Evolutionary conservation across 805 yeast genomes (phyloP).

Genomic region (Lachancea sp.): DNA sequence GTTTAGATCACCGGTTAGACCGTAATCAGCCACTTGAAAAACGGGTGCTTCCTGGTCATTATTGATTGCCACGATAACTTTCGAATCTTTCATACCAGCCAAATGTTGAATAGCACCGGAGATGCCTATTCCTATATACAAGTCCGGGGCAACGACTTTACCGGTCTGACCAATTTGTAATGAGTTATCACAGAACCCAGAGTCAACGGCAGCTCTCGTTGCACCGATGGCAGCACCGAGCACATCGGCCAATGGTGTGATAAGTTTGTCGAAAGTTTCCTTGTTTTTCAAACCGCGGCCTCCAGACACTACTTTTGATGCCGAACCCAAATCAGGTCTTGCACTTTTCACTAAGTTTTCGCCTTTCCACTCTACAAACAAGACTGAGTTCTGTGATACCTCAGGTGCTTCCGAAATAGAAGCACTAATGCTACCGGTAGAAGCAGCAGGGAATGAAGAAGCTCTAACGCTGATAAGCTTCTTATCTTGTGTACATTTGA

Average conservation of each 20-base stretch:
- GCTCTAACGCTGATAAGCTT: conserved; percentile 75
- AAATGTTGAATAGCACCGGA: conserved; percentile 97
- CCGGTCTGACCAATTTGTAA: conserved; percentile 98
- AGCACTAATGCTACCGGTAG: conserved; percentile 34
- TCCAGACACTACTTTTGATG: conserved; percentile 77
- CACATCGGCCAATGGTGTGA: conserved; percentile 78
- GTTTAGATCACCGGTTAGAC: conserved; percentile 82
- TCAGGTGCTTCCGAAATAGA: conserved; percentile 35
- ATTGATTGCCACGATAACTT: conserved; percentile 88
- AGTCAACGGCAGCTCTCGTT: conserved; percentile 95
- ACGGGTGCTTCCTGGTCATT: conserved; percentile 94
- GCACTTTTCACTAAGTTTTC: conserved; percentile 67
- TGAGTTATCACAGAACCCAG: conserved; percentile 93
- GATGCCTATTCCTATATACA: conserved; percentile 88
- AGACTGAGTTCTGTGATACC: conserved; percentile 2
- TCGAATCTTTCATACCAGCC: conserved; percentile 97
- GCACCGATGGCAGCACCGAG: conserved; percentile 94
- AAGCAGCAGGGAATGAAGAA: conserved; percentile 62
- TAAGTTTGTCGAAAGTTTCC: conserved; percentile 70
- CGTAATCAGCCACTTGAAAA: conserved; percentile 83
- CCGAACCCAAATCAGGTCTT: conserved; percentile 87
- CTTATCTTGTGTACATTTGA: conserved; percentile 58
- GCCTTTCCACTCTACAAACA: conserved; percentile 57
- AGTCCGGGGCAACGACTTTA: conserved; percentile 93
- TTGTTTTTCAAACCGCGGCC: conserved; percentile 91